phyloP scores from a whole-genome alignment of 2,329 filamentous ascomycete species.

The Exophiala sp. region DNA sequence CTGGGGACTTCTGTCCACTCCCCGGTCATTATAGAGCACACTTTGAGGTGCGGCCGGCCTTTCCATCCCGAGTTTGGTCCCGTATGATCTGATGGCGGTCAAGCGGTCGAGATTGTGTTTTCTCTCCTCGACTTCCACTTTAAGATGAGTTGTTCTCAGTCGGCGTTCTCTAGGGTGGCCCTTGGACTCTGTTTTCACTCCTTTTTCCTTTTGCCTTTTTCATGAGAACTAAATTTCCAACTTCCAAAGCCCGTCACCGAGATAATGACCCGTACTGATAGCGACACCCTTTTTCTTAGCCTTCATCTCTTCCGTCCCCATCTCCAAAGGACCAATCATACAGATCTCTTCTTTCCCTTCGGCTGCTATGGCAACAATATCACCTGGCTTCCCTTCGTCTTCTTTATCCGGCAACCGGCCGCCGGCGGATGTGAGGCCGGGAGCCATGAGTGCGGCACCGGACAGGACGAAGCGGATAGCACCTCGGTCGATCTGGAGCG shows the following conservation, averaged over 20 bases:
- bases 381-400: constrained; percentile 66
- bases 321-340: constrained; percentile 75
- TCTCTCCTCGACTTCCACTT: background rate
- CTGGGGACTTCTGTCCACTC: no score
- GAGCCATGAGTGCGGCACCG: constrained; percentile 92
- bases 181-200: no score
- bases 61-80: no score
- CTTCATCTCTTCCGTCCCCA: constrained; percentile 86
- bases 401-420: constrained; percentile 68
- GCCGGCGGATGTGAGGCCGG: constrained; percentile 77
- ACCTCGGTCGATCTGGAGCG: constrained; percentile 84
- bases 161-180: no score
- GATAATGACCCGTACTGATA: constrained; percentile 86
- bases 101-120: no score
- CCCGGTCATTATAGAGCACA: no score
- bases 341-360: constrained; percentile 93
- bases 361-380: constrained; percentile 80
- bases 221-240: constrained; percentile 50
- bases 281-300: constrained; percentile 89
- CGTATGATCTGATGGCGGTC: no score
- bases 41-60: no score
- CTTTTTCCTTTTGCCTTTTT: no score
- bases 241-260: constrained; percentile 91
- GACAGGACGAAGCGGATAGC: constrained; percentile 94
- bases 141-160: no score